A percentile compares a stretch with the other conserved stretches of the same genome.
Evolutionary conservation across 768 basidiomycete species (phyloP).

Genomic region (Mycena latifolia): DNA sequence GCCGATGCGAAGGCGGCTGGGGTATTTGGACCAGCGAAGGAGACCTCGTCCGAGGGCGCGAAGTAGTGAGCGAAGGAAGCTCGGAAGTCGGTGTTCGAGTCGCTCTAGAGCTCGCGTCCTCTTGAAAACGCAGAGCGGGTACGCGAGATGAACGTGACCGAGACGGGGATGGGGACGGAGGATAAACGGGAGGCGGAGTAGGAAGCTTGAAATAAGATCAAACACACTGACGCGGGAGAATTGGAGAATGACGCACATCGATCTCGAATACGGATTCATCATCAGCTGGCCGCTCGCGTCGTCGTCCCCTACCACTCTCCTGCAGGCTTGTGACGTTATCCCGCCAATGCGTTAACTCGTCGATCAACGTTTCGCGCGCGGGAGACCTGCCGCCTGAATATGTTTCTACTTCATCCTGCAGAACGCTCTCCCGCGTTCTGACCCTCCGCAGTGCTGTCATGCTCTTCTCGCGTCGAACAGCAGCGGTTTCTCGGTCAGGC

Average conservation of each 20-base stretch:
- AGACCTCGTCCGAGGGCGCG: constrained; percentile 40
- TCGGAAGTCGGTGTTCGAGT: constrained; percentile 55
- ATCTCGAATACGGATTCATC: constrained; percentile 53
- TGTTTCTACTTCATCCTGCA: constrained; percentile 43
- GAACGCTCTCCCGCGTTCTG: constrained; percentile 62
- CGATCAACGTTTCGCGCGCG: constrained; percentile 56
- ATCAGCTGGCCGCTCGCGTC: constrained; percentile 64
- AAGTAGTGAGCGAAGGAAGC: constrained; percentile 40
- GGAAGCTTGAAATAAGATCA: constrained; percentile 42
- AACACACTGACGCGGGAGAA: constrained; percentile 39
- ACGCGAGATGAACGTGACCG: constrained; percentile 56
- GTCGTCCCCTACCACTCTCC: constrained; percentile 69
- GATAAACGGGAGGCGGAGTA: constrained; percentile 60
- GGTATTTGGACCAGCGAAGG: constrained; percentile 29
- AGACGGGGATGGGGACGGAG: constrained; percentile 68
- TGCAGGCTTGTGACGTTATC: constrained; percentile 59
- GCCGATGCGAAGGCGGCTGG: constrained; percentile 16
- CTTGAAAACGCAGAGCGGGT: constrained; percentile 45
- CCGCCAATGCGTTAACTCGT: constrained; percentile 69
- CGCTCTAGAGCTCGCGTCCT: constrained; percentile 16
- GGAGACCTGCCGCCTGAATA: constrained; percentile 51
- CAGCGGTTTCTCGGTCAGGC: constrained; percentile 84
- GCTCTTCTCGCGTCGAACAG: constrained; percentile 77
- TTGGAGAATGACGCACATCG: constrained; percentile 45
- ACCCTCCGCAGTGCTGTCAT: constrained; percentile 68